A percentile compares a stretch with the other conserved stretches of the same genome.
Conservation (phyloP, 2,329 filamentous ascomycete species). For the Fusarium oligoseptatum region DNA sequence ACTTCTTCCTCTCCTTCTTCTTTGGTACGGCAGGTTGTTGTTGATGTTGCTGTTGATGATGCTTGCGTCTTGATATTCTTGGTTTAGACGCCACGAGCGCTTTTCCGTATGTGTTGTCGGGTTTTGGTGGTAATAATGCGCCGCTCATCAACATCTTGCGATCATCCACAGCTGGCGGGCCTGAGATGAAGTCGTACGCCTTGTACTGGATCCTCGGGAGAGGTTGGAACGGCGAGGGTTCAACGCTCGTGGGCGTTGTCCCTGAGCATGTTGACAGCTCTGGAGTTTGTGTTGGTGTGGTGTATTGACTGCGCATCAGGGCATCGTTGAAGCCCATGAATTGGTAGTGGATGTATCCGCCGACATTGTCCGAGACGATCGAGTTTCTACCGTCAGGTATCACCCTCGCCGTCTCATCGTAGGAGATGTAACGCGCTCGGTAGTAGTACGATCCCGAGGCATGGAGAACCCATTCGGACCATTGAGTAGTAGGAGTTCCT, state of each 20-base stretch:
- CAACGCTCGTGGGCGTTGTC: constrained; percentile 19
- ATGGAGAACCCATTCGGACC: constrained; percentile 39
- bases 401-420: constrained; percentile 28
- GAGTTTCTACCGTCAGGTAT: constrained; percentile 36
- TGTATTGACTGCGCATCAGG: neutral
- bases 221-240: neutral
- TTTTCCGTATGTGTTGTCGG: neutral
- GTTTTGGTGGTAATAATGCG: constrained; percentile 17
- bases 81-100: constrained; percentile 23
- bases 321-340: constrained; percentile 30
- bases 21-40: constrained; percentile 18
- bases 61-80: constrained; percentile 1
- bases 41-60: neutral
- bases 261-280: constrained; percentile 27
- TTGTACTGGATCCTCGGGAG: neutral
- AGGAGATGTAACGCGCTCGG: constrained; percentile 40
- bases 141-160: constrained; percentile 27
- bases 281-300: neutral
- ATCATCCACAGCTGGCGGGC: neutral
- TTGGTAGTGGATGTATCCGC: constrained; percentile 42
- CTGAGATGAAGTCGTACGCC: constrained; percentile 18
- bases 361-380: constrained; percentile 32
- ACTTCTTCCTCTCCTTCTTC: constrained; percentile 33
- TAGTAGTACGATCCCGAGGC: constrained; percentile 34
- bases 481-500: constrained; percentile 10